Conservation (phyloP, 108 stramenopile genomes). For the Stephanodiscus minutulus region DNA sequence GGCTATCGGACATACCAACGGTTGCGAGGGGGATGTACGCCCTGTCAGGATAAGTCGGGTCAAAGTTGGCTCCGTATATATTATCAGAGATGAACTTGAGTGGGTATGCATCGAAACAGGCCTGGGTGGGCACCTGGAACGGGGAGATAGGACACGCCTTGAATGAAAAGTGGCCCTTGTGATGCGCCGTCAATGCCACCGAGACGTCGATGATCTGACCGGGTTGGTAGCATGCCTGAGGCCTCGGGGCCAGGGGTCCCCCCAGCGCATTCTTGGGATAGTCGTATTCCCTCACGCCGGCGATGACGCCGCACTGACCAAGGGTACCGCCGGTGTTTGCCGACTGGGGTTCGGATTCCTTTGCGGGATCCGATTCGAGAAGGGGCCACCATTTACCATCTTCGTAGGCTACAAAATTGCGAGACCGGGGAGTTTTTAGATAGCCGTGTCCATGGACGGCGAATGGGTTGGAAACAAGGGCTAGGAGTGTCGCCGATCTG, state of each 20-base stretch:
- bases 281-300: conserved; percentile 38
- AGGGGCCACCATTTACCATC: conserved; percentile 4
- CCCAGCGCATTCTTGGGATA: conserved; percentile 35
- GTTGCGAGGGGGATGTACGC: conserved; percentile 52
- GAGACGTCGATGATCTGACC: conserved; percentile 42
- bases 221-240: conserved; percentile 32
- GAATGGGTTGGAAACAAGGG: not conserved
- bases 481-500: not conserved
- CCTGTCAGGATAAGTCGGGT: conserved; percentile 47
- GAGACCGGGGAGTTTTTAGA: conserved; percentile 10
- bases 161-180: conserved; percentile 53
- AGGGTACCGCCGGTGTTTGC: conserved; percentile 23
- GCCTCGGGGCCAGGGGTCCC: conserved; percentile 19
- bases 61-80: conserved; percentile 30
- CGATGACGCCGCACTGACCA: conserved; percentile 22
- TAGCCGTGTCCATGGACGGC: conserved; percentile 3
- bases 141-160: conserved; percentile 41
- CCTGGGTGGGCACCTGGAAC: conserved; percentile 42
- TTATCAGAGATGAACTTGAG: conserved; percentile 54
- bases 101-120: conserved; percentile 51
- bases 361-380: not conserved
- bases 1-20: no score
- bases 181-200: conserved; percentile 45
- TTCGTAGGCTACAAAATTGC: conserved; percentile 3
- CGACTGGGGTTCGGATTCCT: not conserved